phyloP scores from a whole-genome alignment of 768 basidiomycete genomes.

The Lactarius sanguifluus region DNA sequence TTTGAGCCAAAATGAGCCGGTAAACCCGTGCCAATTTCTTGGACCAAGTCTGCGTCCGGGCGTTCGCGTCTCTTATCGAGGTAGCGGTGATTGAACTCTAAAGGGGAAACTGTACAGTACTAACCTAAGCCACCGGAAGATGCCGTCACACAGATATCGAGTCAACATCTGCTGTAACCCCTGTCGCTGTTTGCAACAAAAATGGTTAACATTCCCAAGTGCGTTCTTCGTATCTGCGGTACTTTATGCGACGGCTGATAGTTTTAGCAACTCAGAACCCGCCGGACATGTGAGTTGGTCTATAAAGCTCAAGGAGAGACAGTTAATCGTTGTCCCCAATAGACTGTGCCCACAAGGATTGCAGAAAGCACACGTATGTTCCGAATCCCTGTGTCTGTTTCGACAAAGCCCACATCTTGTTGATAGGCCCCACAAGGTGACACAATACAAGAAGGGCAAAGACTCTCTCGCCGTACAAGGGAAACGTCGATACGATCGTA shows the following conservation, averaged over 20 bases:
- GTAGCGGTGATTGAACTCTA: constrained; percentile 18
- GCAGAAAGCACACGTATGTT: constrained; percentile 95
- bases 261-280: constrained; percentile 59
- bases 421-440: constrained; percentile 93
- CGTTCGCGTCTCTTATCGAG: background rate
- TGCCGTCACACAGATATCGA: constrained; percentile 4
- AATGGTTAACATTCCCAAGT: constrained; percentile 98
- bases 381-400: background rate
- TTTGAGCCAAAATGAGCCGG: background rate
- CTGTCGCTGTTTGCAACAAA: constrained; percentile 35
- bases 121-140: constrained; percentile 7
- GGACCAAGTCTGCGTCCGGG: background rate
- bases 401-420: constrained; percentile 16
- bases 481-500: constrained; percentile 99
- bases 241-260: constrained; percentile 1
- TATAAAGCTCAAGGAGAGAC: background rate
- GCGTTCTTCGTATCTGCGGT: constrained; percentile 37
- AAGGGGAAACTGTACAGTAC: constrained; percentile 19
- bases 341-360: constrained; percentile 96
- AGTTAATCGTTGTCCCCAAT: constrained; percentile 28
- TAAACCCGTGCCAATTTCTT: background rate
- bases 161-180: background rate
- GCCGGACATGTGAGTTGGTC: constrained; percentile 85
- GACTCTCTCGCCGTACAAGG: constrained; percentile 97
- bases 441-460: constrained; percentile 99